phyloP scores from a whole-genome alignment of 352 stramenopile genomes.

The Phytophthora capsici region DNA sequence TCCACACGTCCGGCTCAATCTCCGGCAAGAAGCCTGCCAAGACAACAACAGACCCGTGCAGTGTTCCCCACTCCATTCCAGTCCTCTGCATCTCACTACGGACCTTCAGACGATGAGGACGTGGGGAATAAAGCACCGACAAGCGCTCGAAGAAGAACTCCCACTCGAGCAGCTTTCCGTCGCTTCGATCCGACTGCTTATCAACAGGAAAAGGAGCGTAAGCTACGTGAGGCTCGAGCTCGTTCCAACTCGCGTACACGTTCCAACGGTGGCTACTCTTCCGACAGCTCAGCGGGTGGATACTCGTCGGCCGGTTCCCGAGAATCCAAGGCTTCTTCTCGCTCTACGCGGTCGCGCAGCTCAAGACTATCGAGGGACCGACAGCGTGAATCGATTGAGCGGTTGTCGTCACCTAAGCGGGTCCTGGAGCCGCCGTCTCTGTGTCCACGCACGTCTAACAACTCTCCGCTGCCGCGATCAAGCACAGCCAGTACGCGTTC shows the following conservation, averaged over 20 bases:
- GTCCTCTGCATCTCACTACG: constrained; percentile 33
- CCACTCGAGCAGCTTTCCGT: constrained; percentile 46
- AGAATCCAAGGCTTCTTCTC: constrained; percentile 54
- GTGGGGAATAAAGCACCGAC: constrained; percentile 7
- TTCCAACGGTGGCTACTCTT: constrained; percentile 58
- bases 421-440: constrained; percentile 25
- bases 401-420: constrained; percentile 65
- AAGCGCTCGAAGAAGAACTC: constrained; percentile 14
- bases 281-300: constrained; percentile 63
- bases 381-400: constrained; percentile 61
- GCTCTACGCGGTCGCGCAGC: constrained; percentile 47
- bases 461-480: constrained; percentile 35
- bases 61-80: constrained; percentile 30
- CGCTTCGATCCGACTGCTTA: constrained; percentile 87
- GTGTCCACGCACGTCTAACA: constrained; percentile 21
- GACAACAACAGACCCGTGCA: constrained; percentile 17
- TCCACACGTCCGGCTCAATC: constrained; percentile 13
- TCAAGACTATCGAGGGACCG: constrained; percentile 49
- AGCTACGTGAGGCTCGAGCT: constrained; percentile 48
- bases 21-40: neutral
- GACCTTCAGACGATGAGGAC: constrained; percentile 42
- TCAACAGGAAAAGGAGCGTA: constrained; percentile 74
- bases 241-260: constrained; percentile 38
- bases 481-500: constrained; percentile 10
- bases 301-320: constrained; percentile 74